Evolutionary conservation across 2,329 filamentous ascomycete species (phyloP), one percentile per base, ranked within the genome.

Genomic region (Setomelanomma holmii): DNA sequence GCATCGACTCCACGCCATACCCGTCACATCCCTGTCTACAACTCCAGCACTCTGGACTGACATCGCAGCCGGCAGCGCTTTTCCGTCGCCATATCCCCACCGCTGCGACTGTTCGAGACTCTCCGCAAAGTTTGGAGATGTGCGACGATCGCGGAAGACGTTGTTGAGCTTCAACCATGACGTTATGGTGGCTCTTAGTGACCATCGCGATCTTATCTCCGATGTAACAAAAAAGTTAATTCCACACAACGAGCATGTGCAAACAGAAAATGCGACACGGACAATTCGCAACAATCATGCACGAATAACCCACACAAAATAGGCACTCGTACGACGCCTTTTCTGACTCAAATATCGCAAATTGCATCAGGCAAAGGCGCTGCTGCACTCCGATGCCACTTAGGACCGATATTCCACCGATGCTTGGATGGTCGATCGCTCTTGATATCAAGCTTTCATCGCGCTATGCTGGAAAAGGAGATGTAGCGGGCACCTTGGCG

Each of bases 21-120:
- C 44, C 44, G 44, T 23, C 21, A 17, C 17, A 47, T 47, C 44
- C 44, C 46, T 42, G 39, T 40, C n/a, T n/a, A n/a, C n/a, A n/a
- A 30, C 10, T 30, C 27, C 27, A 14, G 5, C 27, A 30, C 27
- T 19, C 36, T 19, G 17, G 36, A 40, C 12, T 12, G 36, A 40
- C 36, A 40, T 6, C 21, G 36, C 16, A 40, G 21, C 21, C 36
- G 21, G 10, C 4, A n/a, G 17, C 36, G 21, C 17, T 20, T 21
- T 20, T 20, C 17, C n/a, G 17, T 5, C 21, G n/a, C n/a, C 17
- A 19, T 6, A 12, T 40, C 36, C 21, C 36, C 36, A 20, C 17
- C 36, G 17, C 19, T 20, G 11, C n/a, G 36, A 40, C n/a, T 19
- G 36, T 40, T 40, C 36, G 17, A n/a, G 36, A 40, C 36, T 40